Base-by-base conservation (phyloP, 2,329 filamentous ascomycete species). In the Cladophialophora carrionii region DNA sequence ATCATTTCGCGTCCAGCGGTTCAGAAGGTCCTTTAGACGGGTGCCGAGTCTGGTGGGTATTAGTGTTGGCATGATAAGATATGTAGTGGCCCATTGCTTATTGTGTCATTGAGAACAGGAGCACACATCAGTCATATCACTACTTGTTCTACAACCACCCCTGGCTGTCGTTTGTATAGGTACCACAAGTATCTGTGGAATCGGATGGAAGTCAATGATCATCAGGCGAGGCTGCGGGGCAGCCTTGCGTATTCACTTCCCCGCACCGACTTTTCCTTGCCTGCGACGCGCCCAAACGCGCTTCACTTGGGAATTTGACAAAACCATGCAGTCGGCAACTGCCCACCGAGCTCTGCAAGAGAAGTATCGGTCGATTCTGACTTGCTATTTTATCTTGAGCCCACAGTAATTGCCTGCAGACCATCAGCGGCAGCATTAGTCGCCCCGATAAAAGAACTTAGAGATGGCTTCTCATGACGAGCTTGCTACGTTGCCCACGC, bases 401-500 rank as follows among this genome's bases (percentile, higher is more conserved):
- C 6, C 14, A 43, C 6, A 43, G 37, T 8, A 37, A 17, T n/a
- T 17, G 17, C 8, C 37, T 43, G n/a, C 14, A 43, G 3, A 8
- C 17, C 14, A 43, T 2, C 37, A 17, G 14, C 37, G n/a, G 6
- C n/a, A 2, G 5, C 5, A 43, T 8, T 5, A n/a, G 4, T 29
- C 26, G 26, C 26, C 26, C 37, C 8, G 37, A 43, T 3, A 43
- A 17, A 12, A 8, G 37, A 43, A 43, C 37, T n/a, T 17, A 17
- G 32, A 10, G 24, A 61, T 46, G 37, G 48, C 32, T 5, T 53
- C 59, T n/a, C 43, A 37, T 7, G 62, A 64, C 24, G 57, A 59
- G 9, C 57, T 71, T 37, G 63, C 63, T 12, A 49, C 49, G 57
- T 54, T 70, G 49, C 71, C 68, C 26, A 68, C 67, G 55, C 82